Percentiles rank a stretch among this genome's conserved stretches.
These are phyloP conservation scores for Physcomitrellopsis africana DNA, from an alignment of 225 moss, liverwort and hornwort species.

Conservation along the genomic window DNA sequence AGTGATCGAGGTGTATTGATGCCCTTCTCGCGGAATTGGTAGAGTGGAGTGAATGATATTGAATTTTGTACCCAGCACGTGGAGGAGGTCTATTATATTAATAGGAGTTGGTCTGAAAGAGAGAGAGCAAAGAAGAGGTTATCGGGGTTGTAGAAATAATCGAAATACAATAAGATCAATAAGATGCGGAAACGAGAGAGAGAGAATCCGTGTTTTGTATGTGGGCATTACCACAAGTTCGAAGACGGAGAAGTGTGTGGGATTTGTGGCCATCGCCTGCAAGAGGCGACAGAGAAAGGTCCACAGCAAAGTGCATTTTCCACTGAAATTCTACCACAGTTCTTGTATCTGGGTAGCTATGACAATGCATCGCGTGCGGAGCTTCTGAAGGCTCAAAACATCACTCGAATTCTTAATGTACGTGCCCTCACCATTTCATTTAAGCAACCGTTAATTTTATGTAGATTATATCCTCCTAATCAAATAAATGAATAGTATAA, in stretches of 20 bases:
- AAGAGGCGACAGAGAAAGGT: constrained; percentile 91
- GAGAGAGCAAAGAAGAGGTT: neutral
- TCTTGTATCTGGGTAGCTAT: constrained; percentile 96
- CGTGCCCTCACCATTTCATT: constrained; percentile 12
- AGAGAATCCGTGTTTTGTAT: constrained; percentile 99
- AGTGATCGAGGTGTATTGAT: neutral
- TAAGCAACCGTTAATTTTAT: too few species aligned
- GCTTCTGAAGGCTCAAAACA: constrained; percentile 79
- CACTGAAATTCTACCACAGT: constrained; percentile 86
- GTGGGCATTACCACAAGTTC: constrained; percentile 98
- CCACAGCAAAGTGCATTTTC: constrained; percentile 94
- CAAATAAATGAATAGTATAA: too few species aligned
- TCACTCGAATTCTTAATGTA: constrained; percentile 94
- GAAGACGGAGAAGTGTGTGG: constrained; percentile 98
- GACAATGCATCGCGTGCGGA: constrained; percentile 77
- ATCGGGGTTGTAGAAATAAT: neutral
- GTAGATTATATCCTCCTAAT: too few species aligned
- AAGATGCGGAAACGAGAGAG: constrained; percentile 99
- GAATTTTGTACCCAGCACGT: neutral
- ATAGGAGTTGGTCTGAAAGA: constrained; percentile 21
- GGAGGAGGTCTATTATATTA: constrained; percentile 17
- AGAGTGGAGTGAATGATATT: neutral
- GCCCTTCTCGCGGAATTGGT: neutral
- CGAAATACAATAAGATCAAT: neutral
- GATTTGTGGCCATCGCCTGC: constrained; percentile 89